These are phyloP conservation scores for Xerophyta viscosa DNA, from an alignment of 106 monocot species.

Conservation along the genomic window DNA sequence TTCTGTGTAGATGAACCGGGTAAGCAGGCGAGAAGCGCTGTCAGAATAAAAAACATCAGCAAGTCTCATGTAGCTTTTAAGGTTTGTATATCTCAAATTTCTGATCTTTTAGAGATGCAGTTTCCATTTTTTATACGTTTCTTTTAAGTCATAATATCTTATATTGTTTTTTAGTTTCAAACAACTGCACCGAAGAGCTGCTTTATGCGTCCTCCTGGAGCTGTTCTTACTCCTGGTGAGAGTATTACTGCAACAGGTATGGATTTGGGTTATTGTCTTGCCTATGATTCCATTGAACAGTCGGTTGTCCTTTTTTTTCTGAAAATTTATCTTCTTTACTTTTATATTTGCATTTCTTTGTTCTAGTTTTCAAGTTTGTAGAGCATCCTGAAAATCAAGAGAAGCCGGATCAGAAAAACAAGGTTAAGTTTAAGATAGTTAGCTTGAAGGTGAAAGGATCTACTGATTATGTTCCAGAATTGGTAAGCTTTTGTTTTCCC, in stretches of 20 bases:
- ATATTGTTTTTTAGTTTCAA: slow-evolving; percentile 57
- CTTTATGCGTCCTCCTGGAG: slow-evolving; percentile 95
- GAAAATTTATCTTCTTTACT: slow-evolving; percentile 1
- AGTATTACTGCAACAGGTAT: slow-evolving; percentile 86
- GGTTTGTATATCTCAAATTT: slow-evolving; percentile 23
- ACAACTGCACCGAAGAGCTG: slow-evolving; percentile 94
- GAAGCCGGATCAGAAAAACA: slow-evolving; percentile 57
- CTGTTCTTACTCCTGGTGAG: slow-evolving; percentile 79
- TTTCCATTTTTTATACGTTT: not conserved
- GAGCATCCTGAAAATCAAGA: slow-evolving; percentile 84
- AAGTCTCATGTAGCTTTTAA: slow-evolving; percentile 94
- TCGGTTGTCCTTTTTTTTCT: not conserved
- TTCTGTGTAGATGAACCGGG: slow-evolving; percentile 91
- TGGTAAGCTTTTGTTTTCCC: slow-evolving; percentile 40
- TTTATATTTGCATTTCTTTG: not conserved
- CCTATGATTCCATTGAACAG: not conserved
- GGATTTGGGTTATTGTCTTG: not conserved
- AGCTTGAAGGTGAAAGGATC: slow-evolving; percentile 80
- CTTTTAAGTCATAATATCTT: not conserved
- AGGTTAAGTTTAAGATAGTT: slow-evolving; percentile 84
- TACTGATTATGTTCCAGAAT: slow-evolving; percentile 76
- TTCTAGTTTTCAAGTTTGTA: slow-evolving; percentile 81
- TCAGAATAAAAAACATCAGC: slow-evolving; percentile 84
- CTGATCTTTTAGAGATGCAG: not conserved
- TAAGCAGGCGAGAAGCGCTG: slow-evolving; percentile 83